A percentile compares a stretch with the other conserved stretches of the same genome.
These are phyloP conservation scores for Diaporthe citri DNA, from an alignment of 2,329 filamentous ascomycete genomes.

Conservation along the genomic window DNA sequence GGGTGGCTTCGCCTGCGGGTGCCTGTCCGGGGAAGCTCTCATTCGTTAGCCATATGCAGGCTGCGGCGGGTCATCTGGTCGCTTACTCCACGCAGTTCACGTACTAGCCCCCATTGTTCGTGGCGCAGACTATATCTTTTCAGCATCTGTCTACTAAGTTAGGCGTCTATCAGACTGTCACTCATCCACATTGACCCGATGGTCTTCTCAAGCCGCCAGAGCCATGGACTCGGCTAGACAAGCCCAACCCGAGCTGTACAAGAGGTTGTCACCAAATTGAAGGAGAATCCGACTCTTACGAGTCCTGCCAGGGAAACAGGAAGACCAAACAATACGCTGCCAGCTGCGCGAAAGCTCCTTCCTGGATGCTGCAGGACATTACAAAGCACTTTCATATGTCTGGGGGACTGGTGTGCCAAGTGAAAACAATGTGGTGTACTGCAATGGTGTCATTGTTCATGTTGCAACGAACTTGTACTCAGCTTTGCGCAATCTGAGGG, in stretches of 20 bases:
- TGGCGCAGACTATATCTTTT: neutral
- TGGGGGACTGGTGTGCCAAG: neutral
- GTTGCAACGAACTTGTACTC: constrained; percentile 13
- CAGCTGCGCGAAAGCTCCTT: neutral
- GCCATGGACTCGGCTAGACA: neutral
- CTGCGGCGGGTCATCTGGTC: neutral
- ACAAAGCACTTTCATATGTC: constrained; percentile 21
- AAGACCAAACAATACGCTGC: neutral
- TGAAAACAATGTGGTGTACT: neutral
- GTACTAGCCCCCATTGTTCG: no score
- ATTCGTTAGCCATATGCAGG: neutral
- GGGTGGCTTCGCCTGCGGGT: neutral
- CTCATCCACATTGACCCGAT: neutral
- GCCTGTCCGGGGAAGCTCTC: neutral
- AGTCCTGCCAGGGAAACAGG: neutral
- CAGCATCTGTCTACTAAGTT: neutral
- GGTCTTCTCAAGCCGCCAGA: neutral
- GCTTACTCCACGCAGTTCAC: neutral
- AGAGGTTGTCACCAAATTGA: neutral
- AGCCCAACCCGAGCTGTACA: neutral
- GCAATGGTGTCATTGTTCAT: neutral
- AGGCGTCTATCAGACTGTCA: no score
- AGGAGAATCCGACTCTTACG: constrained; percentile 4
- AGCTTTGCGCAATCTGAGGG: constrained; percentile 12
- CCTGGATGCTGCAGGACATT: neutral